These are phyloP conservation scores for Ustilago lituana DNA, from an alignment of 1,284 basidiomycete species.

Conservation along the genomic window DNA sequence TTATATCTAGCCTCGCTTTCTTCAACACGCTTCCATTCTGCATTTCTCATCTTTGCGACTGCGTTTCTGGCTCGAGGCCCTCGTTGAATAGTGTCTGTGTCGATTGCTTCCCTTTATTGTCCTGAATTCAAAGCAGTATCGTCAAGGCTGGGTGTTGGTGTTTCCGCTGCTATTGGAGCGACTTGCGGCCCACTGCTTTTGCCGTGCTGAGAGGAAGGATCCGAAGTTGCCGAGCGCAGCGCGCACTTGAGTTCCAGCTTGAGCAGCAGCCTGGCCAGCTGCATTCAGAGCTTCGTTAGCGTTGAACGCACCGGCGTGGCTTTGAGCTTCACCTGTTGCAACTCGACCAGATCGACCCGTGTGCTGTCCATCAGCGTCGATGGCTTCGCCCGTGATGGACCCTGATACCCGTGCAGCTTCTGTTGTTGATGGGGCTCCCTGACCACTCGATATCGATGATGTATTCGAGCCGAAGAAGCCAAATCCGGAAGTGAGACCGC, in stretches of 20 bases:
- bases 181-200: conserved; percentile 47
- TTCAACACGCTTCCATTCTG: conserved; percentile 36
- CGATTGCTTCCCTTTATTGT: conserved; percentile 4
- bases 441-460: conserved; percentile 2
- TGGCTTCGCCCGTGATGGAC: conserved; percentile 49
- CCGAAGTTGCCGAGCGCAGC: conserved; percentile 62
- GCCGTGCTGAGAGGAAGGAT: conserved; percentile 53
- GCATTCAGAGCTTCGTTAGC: conserved; percentile 43
- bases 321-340: not conserved
- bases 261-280: conserved; percentile 50
- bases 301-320: conserved; percentile 20
- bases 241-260: conserved; percentile 58
- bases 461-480: conserved; percentile 28
- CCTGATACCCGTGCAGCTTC: conserved; percentile 19
- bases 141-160: not conserved
- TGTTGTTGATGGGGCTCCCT: not conserved
- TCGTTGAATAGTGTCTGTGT: not conserved
- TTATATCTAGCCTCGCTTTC: conserved; percentile 44
- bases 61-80: not conserved
- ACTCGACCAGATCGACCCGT: conserved; percentile 35
- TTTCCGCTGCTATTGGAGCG: conserved; percentile 14
- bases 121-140: not conserved
- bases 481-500: conserved; percentile 23
- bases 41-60: conserved; percentile 9
- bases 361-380: conserved; percentile 43